phyloP scores from a whole-genome alignment of 2,329 filamentous ascomycete species.

The Colletotrichum plurivorum region DNA sequence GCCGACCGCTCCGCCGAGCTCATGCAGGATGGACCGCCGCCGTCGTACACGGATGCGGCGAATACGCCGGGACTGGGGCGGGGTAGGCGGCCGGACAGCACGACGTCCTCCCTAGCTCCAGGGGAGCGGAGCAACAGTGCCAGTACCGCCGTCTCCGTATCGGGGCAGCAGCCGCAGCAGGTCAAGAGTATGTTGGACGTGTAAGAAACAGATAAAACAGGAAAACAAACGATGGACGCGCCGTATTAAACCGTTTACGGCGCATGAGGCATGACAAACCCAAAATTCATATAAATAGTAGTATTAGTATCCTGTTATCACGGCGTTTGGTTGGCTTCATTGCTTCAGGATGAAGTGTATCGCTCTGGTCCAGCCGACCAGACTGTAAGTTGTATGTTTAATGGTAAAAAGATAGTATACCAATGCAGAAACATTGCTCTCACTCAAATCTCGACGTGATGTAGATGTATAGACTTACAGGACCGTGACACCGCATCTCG shows the following conservation, averaged over 20 bases:
- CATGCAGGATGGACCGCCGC: slow-evolving; percentile 59
- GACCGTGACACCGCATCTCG: no score
- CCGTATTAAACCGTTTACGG: not conserved
- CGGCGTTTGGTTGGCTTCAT: slow-evolving; percentile 11
- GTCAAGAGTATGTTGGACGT: slow-evolving; percentile 72
- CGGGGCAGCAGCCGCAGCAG: slow-evolving; percentile 62
- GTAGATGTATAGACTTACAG: no score
- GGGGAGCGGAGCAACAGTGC: slow-evolving; percentile 61
- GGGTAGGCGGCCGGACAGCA: slow-evolving; percentile 7
- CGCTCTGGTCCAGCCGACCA: not conserved
- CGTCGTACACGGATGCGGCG: slow-evolving; percentile 52
- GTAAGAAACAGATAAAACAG: not conserved
- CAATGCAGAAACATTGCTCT: no score
- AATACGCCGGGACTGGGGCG: not conserved
- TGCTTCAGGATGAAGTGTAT: not conserved
- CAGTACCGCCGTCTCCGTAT: slow-evolving; percentile 61
- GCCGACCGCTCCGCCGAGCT: slow-evolving; percentile 56
- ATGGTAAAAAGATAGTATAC: slow-evolving; percentile 16
- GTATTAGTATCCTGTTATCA: not conserved
- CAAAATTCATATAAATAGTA: not conserved
- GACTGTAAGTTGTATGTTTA: not conserved
- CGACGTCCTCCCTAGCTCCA: slow-evolving; percentile 35
- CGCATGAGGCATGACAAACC: slow-evolving; percentile 29
- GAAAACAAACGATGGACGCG: not conserved
- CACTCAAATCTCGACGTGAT: no score